Base-by-base conservation (phyloP, 1,139 yeast species). In the Diutina scorzettiae region DNA sequence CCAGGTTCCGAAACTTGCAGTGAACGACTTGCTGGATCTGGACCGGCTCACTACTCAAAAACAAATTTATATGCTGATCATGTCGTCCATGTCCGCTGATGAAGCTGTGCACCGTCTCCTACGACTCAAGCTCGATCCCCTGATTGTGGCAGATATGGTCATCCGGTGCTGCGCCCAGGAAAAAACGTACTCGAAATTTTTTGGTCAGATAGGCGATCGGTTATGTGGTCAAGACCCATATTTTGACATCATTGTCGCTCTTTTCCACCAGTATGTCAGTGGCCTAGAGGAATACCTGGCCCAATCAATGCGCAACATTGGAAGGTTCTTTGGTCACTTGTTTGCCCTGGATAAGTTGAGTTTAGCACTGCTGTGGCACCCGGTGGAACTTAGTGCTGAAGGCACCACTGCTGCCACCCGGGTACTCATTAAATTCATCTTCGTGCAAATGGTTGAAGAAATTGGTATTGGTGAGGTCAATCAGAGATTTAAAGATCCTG, bases 11-110 rank as follows among this genome's bases (percentile, higher is more conserved):
- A 11, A 7, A 4, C 19, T 25, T 12, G 16, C 16, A 3, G 53
- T 80, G 42, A 64, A 69, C 32, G 96, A 89, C 56, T 64, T 82
- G 69, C 81, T 96, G 0, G 81, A 81, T 43, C 61, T 78, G 1
- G 78, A 77, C 32, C 58, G 78, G 30, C 64, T 77, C 3, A 75
- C 76, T 42, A 74, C 76, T 49, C 83, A 86, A 49, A 83, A 86
- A 53, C 73, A 74, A 1, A 82, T 89, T 2, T 89, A 89, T 52
- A 64, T 87, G 40, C 81, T 93, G 0, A 66, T 91, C 25, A 87
- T 85, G 83, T 85, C 96, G n/a, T 80, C 96, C 44, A 75, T 89
- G 78, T 81, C 95, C 1, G 79, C 91, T 2, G 95, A 86, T 50
- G 99, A 91, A 64, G 93, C 95, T 1, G 87, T 85, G 0, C 97